A percentile compares a stretch with the other conserved stretches of the same genome.
Conservation (phyloP, 345 rosid genomes). For the Syzygium jambos region DNA sequence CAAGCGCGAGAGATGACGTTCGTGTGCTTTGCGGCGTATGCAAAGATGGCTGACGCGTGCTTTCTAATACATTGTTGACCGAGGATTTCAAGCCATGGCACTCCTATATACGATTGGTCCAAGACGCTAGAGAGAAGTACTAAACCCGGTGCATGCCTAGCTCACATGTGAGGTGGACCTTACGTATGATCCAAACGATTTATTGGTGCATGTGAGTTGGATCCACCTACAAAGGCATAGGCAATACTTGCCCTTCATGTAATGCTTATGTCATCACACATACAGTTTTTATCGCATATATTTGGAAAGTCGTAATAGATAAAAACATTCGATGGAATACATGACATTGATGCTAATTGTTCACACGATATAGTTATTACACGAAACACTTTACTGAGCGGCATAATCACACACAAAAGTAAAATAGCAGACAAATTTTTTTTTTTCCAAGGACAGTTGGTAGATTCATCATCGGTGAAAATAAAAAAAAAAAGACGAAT, state of each 20-base stretch:
- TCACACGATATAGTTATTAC: neutral
- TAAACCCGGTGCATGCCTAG: neutral
- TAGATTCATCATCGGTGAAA: neutral
- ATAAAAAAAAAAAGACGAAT: neutral
- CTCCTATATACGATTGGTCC: neutral
- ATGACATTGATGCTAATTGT: neutral
- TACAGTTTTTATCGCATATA: no score
- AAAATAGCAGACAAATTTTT: neutral
- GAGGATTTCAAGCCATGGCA: neutral
- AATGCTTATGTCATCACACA: neutral
- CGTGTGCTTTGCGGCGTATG: neutral
- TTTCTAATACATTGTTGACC: no score
- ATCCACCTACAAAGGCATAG: neutral
- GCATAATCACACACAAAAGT: neutral
- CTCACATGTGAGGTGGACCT: neutral
- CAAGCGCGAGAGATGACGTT: neutral
- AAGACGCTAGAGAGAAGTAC: neutral
- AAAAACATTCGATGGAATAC: neutral
- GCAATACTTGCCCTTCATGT: neutral
- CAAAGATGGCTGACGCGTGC: neutral
- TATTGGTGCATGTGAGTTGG: neutral
- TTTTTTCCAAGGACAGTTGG: no score
- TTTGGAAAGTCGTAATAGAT: no score
- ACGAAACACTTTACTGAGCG: neutral
- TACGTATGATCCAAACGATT: no score